A percentile compares a stretch with the other conserved stretches of the same genome.
Conservation (phyloP, 2,329 filamentous ascomycete genomes). For the Pseudogymnoascus sp. region DNA sequence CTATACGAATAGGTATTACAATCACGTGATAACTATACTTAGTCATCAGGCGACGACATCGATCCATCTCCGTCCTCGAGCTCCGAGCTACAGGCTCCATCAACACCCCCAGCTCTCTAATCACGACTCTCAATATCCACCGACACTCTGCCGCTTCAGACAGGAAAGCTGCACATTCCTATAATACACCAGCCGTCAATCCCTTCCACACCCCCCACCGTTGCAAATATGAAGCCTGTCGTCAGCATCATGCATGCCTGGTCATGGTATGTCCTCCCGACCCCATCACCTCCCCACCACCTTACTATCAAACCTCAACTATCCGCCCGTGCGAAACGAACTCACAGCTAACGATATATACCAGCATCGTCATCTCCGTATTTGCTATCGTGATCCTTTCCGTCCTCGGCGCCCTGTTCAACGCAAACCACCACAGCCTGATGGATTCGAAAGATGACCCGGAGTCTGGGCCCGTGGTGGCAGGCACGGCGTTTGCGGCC, state of each 20-base stretch:
- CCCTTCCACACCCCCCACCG: background rate
- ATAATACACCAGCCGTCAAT: background rate
- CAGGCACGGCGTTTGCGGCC: constrained; percentile 76
- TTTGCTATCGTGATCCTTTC: constrained; percentile 59
- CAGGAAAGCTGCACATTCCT: background rate
- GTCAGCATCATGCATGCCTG: constrained; percentile 86
- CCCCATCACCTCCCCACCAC: constrained; percentile 13
- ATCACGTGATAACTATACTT: background rate
- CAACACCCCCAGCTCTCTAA: constrained; percentile 2
- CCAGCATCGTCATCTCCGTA: constrained; percentile 59
- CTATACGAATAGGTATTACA: background rate
- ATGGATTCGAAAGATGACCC: constrained; percentile 66
- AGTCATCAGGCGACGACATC: constrained; percentile 8
- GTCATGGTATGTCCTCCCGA: constrained; percentile 62
- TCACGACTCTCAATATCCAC: background rate
- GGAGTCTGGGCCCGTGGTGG: constrained; percentile 66
- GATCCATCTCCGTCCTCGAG: constrained; percentile 1
- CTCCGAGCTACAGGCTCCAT: background rate
- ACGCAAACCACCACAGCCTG: constrained; percentile 71
- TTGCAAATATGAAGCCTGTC: constrained; percentile 73
- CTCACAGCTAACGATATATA: constrained; percentile 10
- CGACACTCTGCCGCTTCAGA: background rate
- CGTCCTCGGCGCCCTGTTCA: constrained; percentile 62
- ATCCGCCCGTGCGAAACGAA: background rate
- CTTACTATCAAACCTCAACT: background rate